Evolutionary conservation across 371 early-diverging fungal species (phyloP).

Genomic region (Mortierella sp.): DNA sequence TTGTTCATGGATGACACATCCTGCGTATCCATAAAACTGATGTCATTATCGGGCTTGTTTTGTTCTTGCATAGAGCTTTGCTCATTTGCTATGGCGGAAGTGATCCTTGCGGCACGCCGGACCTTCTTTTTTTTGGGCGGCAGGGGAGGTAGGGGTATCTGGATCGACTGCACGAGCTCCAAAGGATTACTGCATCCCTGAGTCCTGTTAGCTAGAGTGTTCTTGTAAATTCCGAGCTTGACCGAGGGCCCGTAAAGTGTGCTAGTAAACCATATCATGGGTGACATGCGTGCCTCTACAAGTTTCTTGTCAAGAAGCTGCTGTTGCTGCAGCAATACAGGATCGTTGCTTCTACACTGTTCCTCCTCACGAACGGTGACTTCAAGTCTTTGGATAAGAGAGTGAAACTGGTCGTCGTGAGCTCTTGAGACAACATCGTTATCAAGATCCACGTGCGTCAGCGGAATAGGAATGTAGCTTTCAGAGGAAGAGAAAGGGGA

Average conservation of each 20-base stretch:
- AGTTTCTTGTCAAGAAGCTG: conserved; percentile 27
- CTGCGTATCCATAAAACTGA: background rate
- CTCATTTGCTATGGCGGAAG: background rate
- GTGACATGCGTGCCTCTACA: conserved; percentile 27
- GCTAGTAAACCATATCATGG: conserved; percentile 62
- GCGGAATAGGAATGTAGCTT: too few relatives aligned
- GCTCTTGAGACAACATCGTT: too few relatives aligned
- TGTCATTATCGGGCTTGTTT: too few relatives aligned
- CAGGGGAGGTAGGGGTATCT: conserved; percentile 4
- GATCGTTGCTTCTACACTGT: conserved; percentile 3
- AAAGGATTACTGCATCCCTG: conserved; percentile 1
- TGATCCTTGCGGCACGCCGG: conserved; percentile 8
- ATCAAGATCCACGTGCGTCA: too few relatives aligned
- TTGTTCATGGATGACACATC: too few relatives aligned
- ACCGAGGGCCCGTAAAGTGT: conserved; percentile 26
- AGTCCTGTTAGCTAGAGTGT: conserved; percentile 48
- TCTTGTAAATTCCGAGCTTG: conserved; percentile 70
- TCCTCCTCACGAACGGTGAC: conserved; percentile 56
- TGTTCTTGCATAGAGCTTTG: too few relatives aligned
- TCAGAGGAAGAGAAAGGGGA: too few relatives aligned
- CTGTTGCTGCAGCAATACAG: background rate
- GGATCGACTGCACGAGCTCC: conserved; percentile 12
- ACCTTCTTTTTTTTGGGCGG: conserved; percentile 13
- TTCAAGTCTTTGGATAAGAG: conserved; percentile 23
- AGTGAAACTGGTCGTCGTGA: background rate